A percentile compares a stretch with the other conserved stretches of the same genome.
These are phyloP conservation scores for Pseudocercospora fijiensis DNA, from an alignment of 2,329 filamentous ascomycete genomes.

Conservation along the genomic window DNA sequence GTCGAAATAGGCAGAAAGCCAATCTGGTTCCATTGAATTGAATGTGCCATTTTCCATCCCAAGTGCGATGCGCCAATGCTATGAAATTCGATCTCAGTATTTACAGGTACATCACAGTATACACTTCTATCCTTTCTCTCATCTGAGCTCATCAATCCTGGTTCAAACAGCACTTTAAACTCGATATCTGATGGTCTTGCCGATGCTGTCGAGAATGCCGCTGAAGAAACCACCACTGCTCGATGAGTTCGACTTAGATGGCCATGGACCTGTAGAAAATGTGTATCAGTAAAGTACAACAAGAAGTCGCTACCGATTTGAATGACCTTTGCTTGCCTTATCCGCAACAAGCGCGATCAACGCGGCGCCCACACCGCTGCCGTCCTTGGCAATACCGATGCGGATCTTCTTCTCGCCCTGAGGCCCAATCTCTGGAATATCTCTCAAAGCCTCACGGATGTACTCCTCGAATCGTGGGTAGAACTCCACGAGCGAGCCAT, in stretches of 20 bases:
- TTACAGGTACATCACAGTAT: constrained; percentile 1
- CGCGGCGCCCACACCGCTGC: constrained; percentile 90
- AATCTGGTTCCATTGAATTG: background rate
- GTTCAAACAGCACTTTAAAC: constrained; percentile 15
- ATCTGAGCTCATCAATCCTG: background rate
- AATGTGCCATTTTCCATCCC: background rate
- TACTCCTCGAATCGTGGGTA: constrained; percentile 90
- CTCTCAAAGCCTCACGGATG: constrained; percentile 76
- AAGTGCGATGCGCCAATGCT: background rate
- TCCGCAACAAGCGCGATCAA: constrained; percentile 90
- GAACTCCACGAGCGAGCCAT: constrained; percentile 91
- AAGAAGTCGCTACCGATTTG: background rate
- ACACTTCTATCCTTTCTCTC: background rate
- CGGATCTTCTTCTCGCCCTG: constrained; percentile 80
- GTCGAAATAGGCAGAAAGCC: background rate
- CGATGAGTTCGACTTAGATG: constrained; percentile 9
- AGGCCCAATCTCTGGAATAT: constrained; percentile 73
- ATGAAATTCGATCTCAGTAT: background rate
- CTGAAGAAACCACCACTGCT: constrained; percentile 20
- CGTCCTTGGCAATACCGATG: constrained; percentile 96
- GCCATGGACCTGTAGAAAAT: constrained; percentile 1
- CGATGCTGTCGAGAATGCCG: constrained; percentile 24
- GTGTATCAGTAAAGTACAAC: background rate
- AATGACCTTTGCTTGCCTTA: constrained; percentile 43
- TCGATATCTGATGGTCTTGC: constrained; percentile 26